These are phyloP conservation scores for Kwoniella shivajii DNA, from an alignment of 1,284 basidiomycete species.

Conservation along the genomic window DNA sequence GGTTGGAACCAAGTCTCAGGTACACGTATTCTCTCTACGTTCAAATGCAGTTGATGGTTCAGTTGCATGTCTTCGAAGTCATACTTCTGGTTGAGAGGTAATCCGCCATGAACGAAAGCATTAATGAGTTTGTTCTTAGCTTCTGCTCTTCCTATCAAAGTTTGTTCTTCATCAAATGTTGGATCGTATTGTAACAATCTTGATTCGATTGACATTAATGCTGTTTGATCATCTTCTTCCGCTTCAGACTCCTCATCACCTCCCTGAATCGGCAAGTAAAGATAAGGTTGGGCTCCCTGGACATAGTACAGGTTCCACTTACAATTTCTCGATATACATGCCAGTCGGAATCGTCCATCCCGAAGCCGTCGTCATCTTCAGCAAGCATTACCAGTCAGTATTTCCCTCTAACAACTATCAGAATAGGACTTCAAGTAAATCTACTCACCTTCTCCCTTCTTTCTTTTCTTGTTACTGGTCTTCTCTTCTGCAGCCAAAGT, in stretches of 20 bases:
- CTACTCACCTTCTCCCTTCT: constrained; percentile 62
- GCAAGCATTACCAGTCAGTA: not conserved
- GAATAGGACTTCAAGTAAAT: constrained; percentile 4
- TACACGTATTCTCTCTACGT: constrained; percentile 89
- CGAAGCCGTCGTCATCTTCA: constrained; percentile 84
- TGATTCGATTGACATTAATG: constrained; percentile 74
- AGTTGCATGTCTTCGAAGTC: constrained; percentile 66
- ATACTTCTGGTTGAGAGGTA: constrained; percentile 58
- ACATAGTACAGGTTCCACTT: constrained; percentile 29
- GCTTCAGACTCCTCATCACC: constrained; percentile 86
- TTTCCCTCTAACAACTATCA: not conserved
- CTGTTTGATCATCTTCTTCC: constrained; percentile 85
- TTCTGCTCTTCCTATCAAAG: constrained; percentile 73
- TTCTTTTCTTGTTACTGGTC: constrained; percentile 70
- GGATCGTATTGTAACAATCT: constrained; percentile 84
- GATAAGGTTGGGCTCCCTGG: not conserved
- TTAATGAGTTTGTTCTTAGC: constrained; percentile 80
- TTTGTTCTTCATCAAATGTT: constrained; percentile 76
- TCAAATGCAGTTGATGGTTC: constrained; percentile 78
- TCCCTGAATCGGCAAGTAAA: constrained; percentile 58
- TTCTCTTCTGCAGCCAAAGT: constrained; percentile 83
- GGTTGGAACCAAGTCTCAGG: constrained; percentile 95
- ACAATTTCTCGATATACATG: constrained; percentile 97
- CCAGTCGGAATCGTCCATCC: constrained; percentile 96
- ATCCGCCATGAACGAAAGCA: constrained; percentile 67